Base-by-base conservation (phyloP, 1,284 basidiomycete species). In the Sanghuangporus sanghuang region DNA sequence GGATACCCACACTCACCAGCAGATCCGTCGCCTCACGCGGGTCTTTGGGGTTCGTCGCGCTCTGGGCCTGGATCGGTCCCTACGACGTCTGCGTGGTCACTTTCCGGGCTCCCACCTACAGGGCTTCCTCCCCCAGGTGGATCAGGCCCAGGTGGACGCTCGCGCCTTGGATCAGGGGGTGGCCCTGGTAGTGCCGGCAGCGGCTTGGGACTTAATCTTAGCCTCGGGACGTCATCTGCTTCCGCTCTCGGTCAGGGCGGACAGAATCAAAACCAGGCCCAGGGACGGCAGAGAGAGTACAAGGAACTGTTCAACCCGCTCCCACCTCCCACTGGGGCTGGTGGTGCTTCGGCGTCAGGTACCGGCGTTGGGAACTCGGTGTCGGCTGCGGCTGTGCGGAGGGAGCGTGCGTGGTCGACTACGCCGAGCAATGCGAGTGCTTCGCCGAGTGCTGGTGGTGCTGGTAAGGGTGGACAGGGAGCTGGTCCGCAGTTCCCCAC, bases 341-440 rank as follows among this genome's bases (percentile, higher is more conserved):
- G 48, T 1, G 3, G 40, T 42, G n/a, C 11, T n/a, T 42, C 40
- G 40, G 6, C n/a, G 4, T 42, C 40, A 42, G 40, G 40, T 3
- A 6, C n/a, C 9, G 40, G 40, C 3, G 40, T 42, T 9, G 27
- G 27, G 27, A 32, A 32, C 27, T 32, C 27, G 27, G 27, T 32
- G 27, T 42, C 40, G 40, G 40, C 40, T 11, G 40, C 40, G 9
- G 14, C 23, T 14, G 32, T 8, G 40, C 12, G 35, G 8, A 40
- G 55, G 18, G 59, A 60, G 39, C 59, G 63, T 27, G 63, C 63
- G 32, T 64, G 59, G 59, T 61, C 59, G 21, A 61, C 50, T 14
- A 64, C 63, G 52, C 63, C 63, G 12, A 56, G 52, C 27, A 59
- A 54, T 36, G 48, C 62, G 39, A 63, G 57, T 46, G 57, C 61